These are phyloP conservation scores for Huiozyma naganishii DNA, from an alignment of 805 yeast genomes.

Conservation along the genomic window DNA sequence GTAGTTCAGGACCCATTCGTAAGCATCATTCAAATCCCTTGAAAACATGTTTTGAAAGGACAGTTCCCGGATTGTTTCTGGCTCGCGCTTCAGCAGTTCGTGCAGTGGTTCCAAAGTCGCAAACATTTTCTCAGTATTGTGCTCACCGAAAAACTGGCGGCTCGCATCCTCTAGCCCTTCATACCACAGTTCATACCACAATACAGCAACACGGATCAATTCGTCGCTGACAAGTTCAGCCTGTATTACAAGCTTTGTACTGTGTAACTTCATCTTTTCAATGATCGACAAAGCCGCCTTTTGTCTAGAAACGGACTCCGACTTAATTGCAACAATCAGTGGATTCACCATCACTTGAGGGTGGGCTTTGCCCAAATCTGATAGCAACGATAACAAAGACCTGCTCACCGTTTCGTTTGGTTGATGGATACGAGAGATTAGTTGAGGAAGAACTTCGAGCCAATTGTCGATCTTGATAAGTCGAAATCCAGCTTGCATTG, in stretches of 20 bases:
- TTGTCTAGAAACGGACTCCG: slow-evolving; percentile 78
- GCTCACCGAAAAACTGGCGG: slow-evolving; percentile 80
- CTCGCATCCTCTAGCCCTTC: slow-evolving; percentile 95
- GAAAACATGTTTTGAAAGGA: slow-evolving; percentile 87
- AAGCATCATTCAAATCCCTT: slow-evolving; percentile 78
- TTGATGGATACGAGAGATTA: slow-evolving; percentile 89
- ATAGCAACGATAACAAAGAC: slow-evolving; percentile 61
- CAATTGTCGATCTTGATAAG: slow-evolving; percentile 84
- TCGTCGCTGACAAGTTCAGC: slow-evolving; percentile 85
- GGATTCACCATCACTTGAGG: slow-evolving; percentile 95
- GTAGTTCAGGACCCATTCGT: slow-evolving; percentile 81
- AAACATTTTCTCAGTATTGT: slow-evolving; percentile 89
- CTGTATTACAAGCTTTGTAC: slow-evolving; percentile 71
- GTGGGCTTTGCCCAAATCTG: slow-evolving; percentile 83
- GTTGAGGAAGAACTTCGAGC: slow-evolving; percentile 88
- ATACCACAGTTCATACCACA: slow-evolving; percentile 96
- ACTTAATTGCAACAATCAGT: slow-evolving; percentile 83
- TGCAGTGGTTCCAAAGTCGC: slow-evolving; percentile 81
- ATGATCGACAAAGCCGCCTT: slow-evolving; percentile 80
- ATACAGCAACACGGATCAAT: slow-evolving; percentile 80
- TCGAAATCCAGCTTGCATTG: slow-evolving; percentile 77
- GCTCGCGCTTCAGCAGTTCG: slow-evolving; percentile 67
- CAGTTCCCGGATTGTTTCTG: slow-evolving; percentile 80
- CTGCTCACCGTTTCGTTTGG: slow-evolving; percentile 76
- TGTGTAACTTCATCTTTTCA: slow-evolving; percentile 80